Evolutionary conservation across 2,329 filamentous ascomycete species (phyloP), one percentile per base, ranked within the genome.

Genomic region (Cyclaneusma minus): DNA sequence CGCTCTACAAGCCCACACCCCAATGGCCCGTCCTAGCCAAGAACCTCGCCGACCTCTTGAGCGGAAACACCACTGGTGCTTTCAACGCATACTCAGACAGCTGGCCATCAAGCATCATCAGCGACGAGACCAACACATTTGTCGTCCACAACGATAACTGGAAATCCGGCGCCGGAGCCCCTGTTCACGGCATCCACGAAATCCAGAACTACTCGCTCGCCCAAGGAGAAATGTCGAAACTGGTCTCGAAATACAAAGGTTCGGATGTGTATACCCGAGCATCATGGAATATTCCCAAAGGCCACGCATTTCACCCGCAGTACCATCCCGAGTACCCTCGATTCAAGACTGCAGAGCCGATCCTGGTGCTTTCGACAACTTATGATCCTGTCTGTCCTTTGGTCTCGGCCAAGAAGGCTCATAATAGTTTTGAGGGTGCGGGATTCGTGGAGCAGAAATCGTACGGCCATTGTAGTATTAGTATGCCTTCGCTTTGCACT

Each of bases 1-100:
- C 45, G 4, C 35, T 62, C 6, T 56, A 56, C 35, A 50, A 45
- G 22, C 53, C 56, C 13, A 14, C 15, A 13, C 16, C 28, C 7
- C n/a, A n/a, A n/a, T 37, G 35, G 35, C 27, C 26, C 7, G 19
- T 13, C 8, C 18, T 37, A 8, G 35, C 35, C 13, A 27, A 25
- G 5, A 34, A 31, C 14, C 33, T 37, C 16, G 35, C 35, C 7
- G 29, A 26, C 13, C 27, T 37, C 7, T 16, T 37, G 12, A 35
- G 27, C 14, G 35, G 30, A 12, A 35, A 37, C 21, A 12, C 22
- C 7, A 35, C 33, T 3, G 22, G 27, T 5, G 32, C 27, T 2
- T 52, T 50, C 13, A 32, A 55, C 10, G 40, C 42, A 1, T 60
- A 37, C 13, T 32, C 34, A 7, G 34, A 36, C 16, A 18, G 14